These are phyloP conservation scores for Pythium scleroteichum DNA, from an alignment of 352 stramenopile species.

Conservation along the genomic window DNA sequence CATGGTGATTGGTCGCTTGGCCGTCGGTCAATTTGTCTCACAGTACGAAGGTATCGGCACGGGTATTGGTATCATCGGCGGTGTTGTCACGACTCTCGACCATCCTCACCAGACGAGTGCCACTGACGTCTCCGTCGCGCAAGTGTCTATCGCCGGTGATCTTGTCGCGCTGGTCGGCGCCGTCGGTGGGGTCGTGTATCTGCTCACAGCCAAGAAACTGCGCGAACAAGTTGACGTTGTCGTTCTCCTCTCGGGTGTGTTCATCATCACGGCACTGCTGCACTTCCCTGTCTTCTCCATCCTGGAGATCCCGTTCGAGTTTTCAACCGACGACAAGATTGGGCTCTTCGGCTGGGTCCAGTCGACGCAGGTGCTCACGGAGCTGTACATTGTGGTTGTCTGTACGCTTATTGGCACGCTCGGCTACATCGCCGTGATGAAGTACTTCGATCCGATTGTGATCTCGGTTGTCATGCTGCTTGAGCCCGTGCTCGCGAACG, in stretches of 20 bases:
- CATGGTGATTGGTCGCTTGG: conserved; percentile 65
- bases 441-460: conserved; percentile 92
- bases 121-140: conserved; percentile 30
- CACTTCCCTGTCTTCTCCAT: conserved; percentile 68
- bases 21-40: conserved; percentile 63
- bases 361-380: conserved; percentile 58
- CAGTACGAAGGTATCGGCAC: conserved; percentile 78
- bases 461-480: conserved; percentile 88
- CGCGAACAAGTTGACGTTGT: conserved; percentile 67
- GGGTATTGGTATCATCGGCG: conserved; percentile 74
- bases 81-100: conserved; percentile 73
- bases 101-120: conserved; percentile 27
- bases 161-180: conserved; percentile 75
- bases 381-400: conserved; percentile 85
- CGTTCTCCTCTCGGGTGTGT: conserved; percentile 65
- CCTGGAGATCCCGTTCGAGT: conserved; percentile 62
- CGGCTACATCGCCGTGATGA: conserved; percentile 88
- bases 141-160: conserved; percentile 61
- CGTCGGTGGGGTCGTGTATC: conserved; percentile 71
- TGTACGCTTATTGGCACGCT: conserved; percentile 86
- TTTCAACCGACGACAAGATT: conserved; percentile 66
- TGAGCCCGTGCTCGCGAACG: conserved; percentile 78
- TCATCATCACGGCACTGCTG: conserved; percentile 64
- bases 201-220: conserved; percentile 72
- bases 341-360: conserved; percentile 88